These are phyloP conservation scores for Aspergillus nidulans DNA, from an alignment of 495 filamentous ascomycete species.

Conservation along the genomic window DNA sequence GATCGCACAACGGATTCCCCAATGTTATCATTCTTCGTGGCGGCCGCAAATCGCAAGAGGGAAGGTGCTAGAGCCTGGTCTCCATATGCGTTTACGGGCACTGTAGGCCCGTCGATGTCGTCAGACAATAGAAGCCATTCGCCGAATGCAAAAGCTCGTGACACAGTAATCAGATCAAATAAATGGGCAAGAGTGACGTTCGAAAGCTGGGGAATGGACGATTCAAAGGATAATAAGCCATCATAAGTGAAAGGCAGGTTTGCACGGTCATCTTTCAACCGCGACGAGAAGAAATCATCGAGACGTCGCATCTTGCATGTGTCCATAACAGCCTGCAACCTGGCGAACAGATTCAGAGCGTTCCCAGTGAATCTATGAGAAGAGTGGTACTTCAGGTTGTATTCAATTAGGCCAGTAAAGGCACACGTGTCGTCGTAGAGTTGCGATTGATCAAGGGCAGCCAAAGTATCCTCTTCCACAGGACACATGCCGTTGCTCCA, in stretches of 20 bases:
- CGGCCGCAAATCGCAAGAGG: slow-evolving; percentile 54
- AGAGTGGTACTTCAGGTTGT: slow-evolving; percentile 28
- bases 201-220: slow-evolving; percentile 45
- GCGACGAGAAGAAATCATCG: slow-evolving; percentile 31
- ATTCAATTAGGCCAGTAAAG: slow-evolving; percentile 34
- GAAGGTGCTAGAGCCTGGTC: slow-evolving; percentile 49
- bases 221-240: slow-evolving; percentile 16
- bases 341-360: slow-evolving; percentile 29
- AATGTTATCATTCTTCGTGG: slow-evolving; percentile 44
- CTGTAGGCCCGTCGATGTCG: slow-evolving; percentile 54
- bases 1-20: slow-evolving; percentile 39
- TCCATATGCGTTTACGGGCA: slow-evolving; percentile 43
- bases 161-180: slow-evolving; percentile 49
- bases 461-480: slow-evolving; percentile 19
- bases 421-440: slow-evolving; percentile 38
- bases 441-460: slow-evolving; percentile 23
- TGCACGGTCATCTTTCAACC: slow-evolving; percentile 14
- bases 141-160: slow-evolving; percentile 46
- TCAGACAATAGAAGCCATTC: slow-evolving; percentile 51
- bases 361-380: slow-evolving; percentile 21
- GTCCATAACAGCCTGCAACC: slow-evolving; percentile 36
- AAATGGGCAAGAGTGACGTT: slow-evolving; percentile 42
- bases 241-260: slow-evolving; percentile 7
- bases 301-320: slow-evolving; percentile 38
- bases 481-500: slow-evolving; percentile 26